Evolutionary conservation across 2,329 filamentous ascomycete species (phyloP).

Genomic region (Raffaelea deltoideospora): DNA sequence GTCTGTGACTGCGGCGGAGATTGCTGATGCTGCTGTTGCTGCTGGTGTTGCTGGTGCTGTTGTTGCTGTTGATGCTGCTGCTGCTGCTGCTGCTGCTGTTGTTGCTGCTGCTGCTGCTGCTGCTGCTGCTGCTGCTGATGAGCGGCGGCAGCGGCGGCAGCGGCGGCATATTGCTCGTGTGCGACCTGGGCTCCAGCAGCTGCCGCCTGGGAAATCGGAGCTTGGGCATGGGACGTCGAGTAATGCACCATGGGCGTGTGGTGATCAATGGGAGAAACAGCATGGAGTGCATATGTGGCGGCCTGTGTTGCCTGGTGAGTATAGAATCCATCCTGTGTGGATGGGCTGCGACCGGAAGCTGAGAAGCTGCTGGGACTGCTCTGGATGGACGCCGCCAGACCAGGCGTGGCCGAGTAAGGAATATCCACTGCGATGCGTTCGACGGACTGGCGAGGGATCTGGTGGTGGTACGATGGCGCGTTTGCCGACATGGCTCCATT

Average conservation of each 20-base stretch:
- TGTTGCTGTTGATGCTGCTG: constrained; percentile 17
- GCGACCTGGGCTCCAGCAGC: constrained; percentile 8
- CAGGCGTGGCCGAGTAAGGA: constrained; percentile 30
- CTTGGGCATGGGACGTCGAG: constrained; percentile 21
- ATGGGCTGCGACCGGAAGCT: constrained; percentile 35
- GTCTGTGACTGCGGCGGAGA: neutral
- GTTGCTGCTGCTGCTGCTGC: constrained; percentile 19
- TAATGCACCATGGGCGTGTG: constrained; percentile 22
- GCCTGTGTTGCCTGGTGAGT: constrained; percentile 35
- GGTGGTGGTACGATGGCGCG: constrained; percentile 24
- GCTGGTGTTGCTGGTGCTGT: neutral
- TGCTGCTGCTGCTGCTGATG: constrained; percentile 16
- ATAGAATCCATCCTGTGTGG: constrained; percentile 40
- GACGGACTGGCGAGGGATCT: constrained; percentile 33
- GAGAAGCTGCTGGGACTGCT: constrained; percentile 47
- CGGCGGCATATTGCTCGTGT: constrained; percentile 1
- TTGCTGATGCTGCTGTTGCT: neutral
- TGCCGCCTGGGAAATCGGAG: constrained; percentile 21
- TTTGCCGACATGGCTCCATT: constrained; percentile 21
- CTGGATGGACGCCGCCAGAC: constrained; percentile 32
- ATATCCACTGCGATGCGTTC: constrained; percentile 33
- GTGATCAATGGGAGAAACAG: constrained; percentile 30
- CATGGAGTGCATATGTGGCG: constrained; percentile 31
- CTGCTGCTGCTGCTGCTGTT: constrained; percentile 13
- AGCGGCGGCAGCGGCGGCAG: no score